Percentiles rank a stretch among this genome's conserved stretches.
Evolutionary conservation across 306 rosid genomes (phyloP).

Genomic region (Begonia masoniana): DNA sequence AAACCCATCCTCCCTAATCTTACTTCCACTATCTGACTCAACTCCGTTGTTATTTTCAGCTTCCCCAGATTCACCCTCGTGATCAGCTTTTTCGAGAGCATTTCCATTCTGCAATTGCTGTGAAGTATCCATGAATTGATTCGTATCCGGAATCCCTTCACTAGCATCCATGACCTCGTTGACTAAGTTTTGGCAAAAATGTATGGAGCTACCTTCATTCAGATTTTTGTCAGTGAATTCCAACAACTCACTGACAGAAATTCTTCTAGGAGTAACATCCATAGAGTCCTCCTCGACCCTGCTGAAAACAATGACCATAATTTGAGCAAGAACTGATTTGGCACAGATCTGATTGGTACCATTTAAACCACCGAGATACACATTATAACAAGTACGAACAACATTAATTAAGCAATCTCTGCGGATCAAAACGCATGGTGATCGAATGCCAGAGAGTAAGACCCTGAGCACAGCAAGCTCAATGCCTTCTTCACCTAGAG

Average conservation of each 20-base stretch:
- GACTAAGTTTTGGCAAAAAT: slow-evolving; percentile 64
- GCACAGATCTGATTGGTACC: slow-evolving; percentile 99
- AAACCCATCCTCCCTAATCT: slow-evolving; percentile 87
- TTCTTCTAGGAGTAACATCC: slow-evolving; percentile 28
- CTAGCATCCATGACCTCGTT: slow-evolving; percentile 76
- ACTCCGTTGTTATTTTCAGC: slow-evolving; percentile 29
- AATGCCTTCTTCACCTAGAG: slow-evolving; percentile 71
- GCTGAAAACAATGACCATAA: slow-evolving; percentile 66
- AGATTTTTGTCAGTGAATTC: slow-evolving; percentile 90
- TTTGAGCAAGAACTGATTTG: slow-evolving; percentile 92
- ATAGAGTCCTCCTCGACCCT: slow-evolving; percentile 72
- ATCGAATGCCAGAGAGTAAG: slow-evolving; percentile 70
- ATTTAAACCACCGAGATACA: slow-evolving; percentile 88
- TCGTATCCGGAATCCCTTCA: slow-evolving; percentile 36
- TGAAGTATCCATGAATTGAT: slow-evolving; percentile 7
- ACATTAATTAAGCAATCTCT: slow-evolving; percentile 67
- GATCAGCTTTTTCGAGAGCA: slow-evolving; percentile 12
- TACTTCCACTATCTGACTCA: slow-evolving; percentile 39
- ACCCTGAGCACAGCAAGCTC: slow-evolving; percentile 77
- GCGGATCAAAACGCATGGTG: slow-evolving; percentile 65
- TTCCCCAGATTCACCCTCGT: slow-evolving; percentile 15
- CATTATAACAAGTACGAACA: slow-evolving; percentile 86
- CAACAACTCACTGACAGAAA: slow-evolving; percentile 66
- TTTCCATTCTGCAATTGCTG: slow-evolving; percentile 26
- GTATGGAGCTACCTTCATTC: slow-evolving; percentile 89